Conservation (phyloP, 1,139 yeast genomes). For the Ashbya aceris region DNA sequence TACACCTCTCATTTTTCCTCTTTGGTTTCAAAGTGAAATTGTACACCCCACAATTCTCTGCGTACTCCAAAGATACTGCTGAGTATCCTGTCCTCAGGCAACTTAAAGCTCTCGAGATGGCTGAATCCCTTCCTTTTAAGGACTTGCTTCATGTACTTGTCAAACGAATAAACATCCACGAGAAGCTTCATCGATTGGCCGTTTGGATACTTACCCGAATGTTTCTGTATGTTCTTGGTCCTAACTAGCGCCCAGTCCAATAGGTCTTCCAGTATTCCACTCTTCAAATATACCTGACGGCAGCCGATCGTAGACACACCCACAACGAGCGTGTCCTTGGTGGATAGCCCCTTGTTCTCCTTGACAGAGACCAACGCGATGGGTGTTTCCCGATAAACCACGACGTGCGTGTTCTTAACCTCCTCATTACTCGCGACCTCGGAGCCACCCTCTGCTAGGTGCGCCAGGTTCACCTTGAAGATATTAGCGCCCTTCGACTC, state of each 20-base stretch:
- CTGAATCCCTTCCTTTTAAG: slow-evolving; percentile 33
- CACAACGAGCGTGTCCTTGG: slow-evolving; percentile 36
- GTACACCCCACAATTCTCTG: slow-evolving; percentile 44
- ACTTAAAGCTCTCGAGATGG: slow-evolving; percentile 22
- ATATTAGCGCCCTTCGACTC: slow-evolving; percentile 38
- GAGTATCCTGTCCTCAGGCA: slow-evolving; percentile 27
- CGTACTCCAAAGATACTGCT: slow-evolving; percentile 36
- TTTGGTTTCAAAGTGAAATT: slow-evolving; percentile 23
- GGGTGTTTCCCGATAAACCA: slow-evolving; percentile 57
- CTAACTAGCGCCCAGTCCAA: slow-evolving; percentile 51
- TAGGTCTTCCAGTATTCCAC: slow-evolving; percentile 54
- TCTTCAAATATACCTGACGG: slow-evolving; percentile 53
- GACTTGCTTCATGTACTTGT: slow-evolving; percentile 32
- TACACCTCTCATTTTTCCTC: slow-evolving; percentile 5
- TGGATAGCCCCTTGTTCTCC: slow-evolving; percentile 26
- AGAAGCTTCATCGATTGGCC: slow-evolving; percentile 31
- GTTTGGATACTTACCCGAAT: slow-evolving; percentile 16
- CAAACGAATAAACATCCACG: slow-evolving; percentile 47
- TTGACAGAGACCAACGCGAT: slow-evolving; percentile 48
- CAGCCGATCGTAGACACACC: slow-evolving; percentile 51
- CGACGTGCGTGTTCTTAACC: slow-evolving; percentile 40
- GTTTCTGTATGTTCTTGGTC: slow-evolving; percentile 34
- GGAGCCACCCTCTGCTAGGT: slow-evolving; percentile 34
- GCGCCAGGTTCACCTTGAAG: slow-evolving; percentile 47
- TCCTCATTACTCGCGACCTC: slow-evolving; percentile 29